Evolutionary conservation across 2,329 filamentous ascomycete genomes (phyloP), one percentile per base, ranked within the genome.

Genomic region (Penicillium occitanis): DNA sequence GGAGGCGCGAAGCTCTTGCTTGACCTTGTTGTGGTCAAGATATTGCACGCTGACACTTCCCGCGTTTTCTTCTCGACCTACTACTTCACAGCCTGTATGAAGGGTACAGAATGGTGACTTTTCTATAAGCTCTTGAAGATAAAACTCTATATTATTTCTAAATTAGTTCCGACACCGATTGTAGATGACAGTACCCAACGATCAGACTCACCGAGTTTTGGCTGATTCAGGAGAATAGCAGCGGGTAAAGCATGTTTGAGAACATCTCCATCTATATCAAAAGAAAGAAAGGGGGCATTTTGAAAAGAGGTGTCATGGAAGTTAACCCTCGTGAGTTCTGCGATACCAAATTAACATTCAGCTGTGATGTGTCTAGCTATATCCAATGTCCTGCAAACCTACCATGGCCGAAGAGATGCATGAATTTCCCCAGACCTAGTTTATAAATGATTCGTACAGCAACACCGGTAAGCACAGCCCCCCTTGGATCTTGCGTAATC

Each of bases 1-100:
- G 44, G 55, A 40, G 5, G 68, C 48, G 11, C 46, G 61, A 28
- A 72, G 65, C 19, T 64, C 11, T 13, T 61, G 61, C 33, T 40
- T 53, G 28, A 19, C 48, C 17, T 22, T 28, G 13, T 62, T 61
- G 28, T 22, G 42, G 51, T 65, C 63, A 35, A 60, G 17, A 55
- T 60, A 65, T 28, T 25, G 33, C 46, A 65, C 53, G 1, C 30
- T 51, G n/a, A 65, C 37, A 19, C 46, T 40, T 13, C 19, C 53
- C 7, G 25, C 55, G 30, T 30, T 25, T 53, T 60, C 53, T 60
- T 60, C 37, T n/a, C 35, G 28, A 6, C 13, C 55, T 11, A 65
- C 55, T 6, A 65, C 63, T 60, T 65, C 63, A 50, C 63, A 65
- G 13, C 63, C 30, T 28, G 30, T 35, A 4, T n/a, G 44, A 42